A percentile compares a stretch with the other conserved stretches of the same genome.
These are phyloP conservation scores for Fusarium secorum DNA, from an alignment of 2,329 filamentous ascomycete genomes.

Conservation along the genomic window DNA sequence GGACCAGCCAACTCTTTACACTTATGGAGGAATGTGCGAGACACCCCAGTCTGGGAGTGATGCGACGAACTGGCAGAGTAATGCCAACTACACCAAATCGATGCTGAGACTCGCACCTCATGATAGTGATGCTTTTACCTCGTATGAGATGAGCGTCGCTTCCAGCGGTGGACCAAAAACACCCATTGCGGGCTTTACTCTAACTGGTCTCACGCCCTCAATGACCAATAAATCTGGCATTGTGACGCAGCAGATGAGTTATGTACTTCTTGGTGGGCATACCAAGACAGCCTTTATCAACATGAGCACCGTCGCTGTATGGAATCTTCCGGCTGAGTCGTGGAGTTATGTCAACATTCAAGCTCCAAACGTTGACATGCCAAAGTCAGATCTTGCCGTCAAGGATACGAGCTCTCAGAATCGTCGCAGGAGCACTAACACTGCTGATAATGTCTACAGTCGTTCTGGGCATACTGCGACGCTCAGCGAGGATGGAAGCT, in stretches of 20 bases:
- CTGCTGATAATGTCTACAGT: slow-evolving; percentile 67
- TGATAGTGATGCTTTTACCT: slow-evolving; percentile 37
- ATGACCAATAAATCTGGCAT: slow-evolving; percentile 72
- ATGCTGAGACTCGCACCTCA: slow-evolving; percentile 74
- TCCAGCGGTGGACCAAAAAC: slow-evolving; percentile 69
- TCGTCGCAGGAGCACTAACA: slow-evolving; percentile 37
- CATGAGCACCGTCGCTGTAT: slow-evolving; percentile 89
- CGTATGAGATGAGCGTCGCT: slow-evolving; percentile 51
- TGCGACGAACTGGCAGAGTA: slow-evolving; percentile 66
- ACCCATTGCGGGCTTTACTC: slow-evolving; percentile 85
- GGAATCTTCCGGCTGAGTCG: slow-evolving; percentile 82
- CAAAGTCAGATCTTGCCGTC: slow-evolving; percentile 65
- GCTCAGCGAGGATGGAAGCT: slow-evolving; percentile 77
- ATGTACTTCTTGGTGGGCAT: slow-evolving; percentile 85
- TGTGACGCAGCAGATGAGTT: slow-evolving; percentile 77
- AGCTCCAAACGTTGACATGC: slow-evolving; percentile 44
- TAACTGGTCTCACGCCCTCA: slow-evolving; percentile 76
- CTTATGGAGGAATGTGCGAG: slow-evolving; percentile 93
- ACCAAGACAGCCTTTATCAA: slow-evolving; percentile 87
- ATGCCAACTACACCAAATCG: slow-evolving; percentile 79
- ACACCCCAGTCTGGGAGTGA: slow-evolving; percentile 43
- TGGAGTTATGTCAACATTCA: slow-evolving; percentile 84
- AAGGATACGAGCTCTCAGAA: slow-evolving; percentile 40
- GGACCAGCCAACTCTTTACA: slow-evolving; percentile 67
- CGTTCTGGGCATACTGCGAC: slow-evolving; percentile 90